Conservation (phyloP, 257 asterid species). For the Capsicum pubescens region DNA sequence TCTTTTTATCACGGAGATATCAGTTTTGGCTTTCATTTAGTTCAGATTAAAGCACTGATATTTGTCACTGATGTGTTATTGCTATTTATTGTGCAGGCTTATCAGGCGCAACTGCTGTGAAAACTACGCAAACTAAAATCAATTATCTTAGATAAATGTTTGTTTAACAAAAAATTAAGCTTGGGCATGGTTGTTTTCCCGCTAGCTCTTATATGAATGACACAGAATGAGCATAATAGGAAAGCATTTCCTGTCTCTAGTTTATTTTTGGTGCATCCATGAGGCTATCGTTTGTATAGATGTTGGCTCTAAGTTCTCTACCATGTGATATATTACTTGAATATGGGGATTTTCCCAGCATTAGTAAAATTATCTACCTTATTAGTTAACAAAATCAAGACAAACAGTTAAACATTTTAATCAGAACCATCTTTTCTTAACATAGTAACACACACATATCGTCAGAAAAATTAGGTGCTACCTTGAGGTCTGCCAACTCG, state of each 20-base stretch:
- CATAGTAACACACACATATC: background rate
- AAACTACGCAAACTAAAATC: background rate
- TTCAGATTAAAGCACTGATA: background rate
- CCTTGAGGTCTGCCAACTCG: slow-evolving; percentile 84
- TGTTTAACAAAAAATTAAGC: background rate
- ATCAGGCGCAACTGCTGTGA: background rate
- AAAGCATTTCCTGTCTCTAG: background rate
- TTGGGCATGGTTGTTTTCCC: background rate
- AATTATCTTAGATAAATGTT: background rate
- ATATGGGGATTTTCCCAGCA: background rate
- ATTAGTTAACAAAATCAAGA: background rate
- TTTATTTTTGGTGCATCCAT: background rate
- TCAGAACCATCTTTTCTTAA: slow-evolving; percentile 16
- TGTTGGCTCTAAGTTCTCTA: background rate
- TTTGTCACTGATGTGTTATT: background rate
- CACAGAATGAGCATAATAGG: background rate
- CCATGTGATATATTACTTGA: background rate
- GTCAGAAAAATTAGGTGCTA: slow-evolving; percentile 31
- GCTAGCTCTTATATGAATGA: background rate
- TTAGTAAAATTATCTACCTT: background rate
- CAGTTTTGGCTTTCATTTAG: too few relatives aligned
- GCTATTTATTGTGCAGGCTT: background rate
- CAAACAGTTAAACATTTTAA: background rate
- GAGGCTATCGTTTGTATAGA: background rate
- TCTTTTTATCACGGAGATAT: too few relatives aligned